A percentile compares a stretch with the other conserved stretches of the same genome.
Conservation (phyloP, 139 green algal species). For the Chlorella sp. region DNA sequence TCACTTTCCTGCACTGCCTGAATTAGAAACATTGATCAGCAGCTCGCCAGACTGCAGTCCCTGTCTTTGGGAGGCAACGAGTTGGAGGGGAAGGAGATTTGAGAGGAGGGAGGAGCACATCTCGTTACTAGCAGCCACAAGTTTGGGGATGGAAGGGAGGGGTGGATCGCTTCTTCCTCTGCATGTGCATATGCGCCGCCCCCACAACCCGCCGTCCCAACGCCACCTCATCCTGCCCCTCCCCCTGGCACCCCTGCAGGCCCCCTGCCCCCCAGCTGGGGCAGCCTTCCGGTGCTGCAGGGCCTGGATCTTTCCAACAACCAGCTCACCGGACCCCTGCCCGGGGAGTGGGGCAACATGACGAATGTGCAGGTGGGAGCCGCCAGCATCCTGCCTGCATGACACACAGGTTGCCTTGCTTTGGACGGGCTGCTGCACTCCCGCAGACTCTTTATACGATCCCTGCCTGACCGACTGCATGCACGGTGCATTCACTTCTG, state of each 20-base stretch:
- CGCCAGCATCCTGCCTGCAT: too few species aligned
- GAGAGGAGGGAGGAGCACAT: not conserved
- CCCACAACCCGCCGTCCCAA: not conserved
- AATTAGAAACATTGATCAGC: not conserved
- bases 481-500: too few species aligned
- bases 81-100: not conserved
- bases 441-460: too few species aligned
- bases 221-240: not conserved
- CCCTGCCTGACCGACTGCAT: too few species aligned
- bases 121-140: too few species aligned
- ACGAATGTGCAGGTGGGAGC: conserved; percentile 16
- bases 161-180: too few species aligned
- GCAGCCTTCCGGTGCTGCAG: conserved; percentile 26
- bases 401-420: too few species aligned
- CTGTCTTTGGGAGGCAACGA: not conserved
- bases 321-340: conserved; percentile 33
- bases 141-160: too few species aligned
- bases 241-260: not conserved
- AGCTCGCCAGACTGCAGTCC: not conserved
- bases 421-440: too few species aligned
- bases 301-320: conserved; percentile 51
- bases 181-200: too few species aligned
- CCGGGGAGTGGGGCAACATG: conserved; percentile 39
- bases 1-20: not conserved
- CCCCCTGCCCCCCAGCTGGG: conserved; percentile 38